Evolutionary conservation across 805 yeast species (phyloP).

Genomic region (Alloascoidea hylecoeti): DNA sequence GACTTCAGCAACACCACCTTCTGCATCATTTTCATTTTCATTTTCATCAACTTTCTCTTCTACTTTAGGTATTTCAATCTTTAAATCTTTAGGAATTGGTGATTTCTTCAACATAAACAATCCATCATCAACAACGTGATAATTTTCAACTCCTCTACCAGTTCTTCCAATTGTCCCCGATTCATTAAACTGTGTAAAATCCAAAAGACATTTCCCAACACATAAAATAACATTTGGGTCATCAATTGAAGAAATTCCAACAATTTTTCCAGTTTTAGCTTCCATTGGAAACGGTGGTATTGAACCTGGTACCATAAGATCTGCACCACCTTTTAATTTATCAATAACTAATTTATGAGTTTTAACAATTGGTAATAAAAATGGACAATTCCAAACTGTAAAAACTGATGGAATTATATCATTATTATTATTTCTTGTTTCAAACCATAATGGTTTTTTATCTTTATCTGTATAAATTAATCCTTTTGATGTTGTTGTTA

Average conservation of each 20-base stretch:
- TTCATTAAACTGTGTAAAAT: constrained; percentile 26
- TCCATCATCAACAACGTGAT: constrained; percentile 59
- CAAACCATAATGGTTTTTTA: constrained; percentile 64
- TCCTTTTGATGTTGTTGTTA: constrained; percentile 39
- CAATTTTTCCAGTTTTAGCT: constrained; percentile 38
- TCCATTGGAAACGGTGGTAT: constrained; percentile 40
- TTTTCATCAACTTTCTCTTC: constrained; percentile 6
- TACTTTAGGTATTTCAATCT: constrained; percentile 6
- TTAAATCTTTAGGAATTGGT: constrained; percentile 28
- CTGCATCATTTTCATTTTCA: constrained; percentile 7
- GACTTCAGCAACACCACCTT: constrained; percentile 2
- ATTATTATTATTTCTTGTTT: constrained; percentile 35
- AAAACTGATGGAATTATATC: constrained; percentile 54
- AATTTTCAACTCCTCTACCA: constrained; percentile 68
- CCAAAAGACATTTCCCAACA: constrained; percentile 45
- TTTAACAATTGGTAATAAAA: constrained; percentile 45
- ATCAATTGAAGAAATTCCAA: constrained; percentile 52
- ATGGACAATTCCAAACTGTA: constrained; percentile 59
- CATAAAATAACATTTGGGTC: constrained; percentile 56
- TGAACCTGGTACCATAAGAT: constrained; percentile 27
- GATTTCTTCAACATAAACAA: constrained; percentile 36
- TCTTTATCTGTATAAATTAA: constrained; percentile 48
- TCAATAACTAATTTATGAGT: constrained; percentile 69
- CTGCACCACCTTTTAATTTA: constrained; percentile 64
- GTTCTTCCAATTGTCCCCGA: constrained; percentile 36